Percentiles rank a stretch among this genome's conserved stretches.
Conservation (phyloP, 345 rosid genomes). For the Streptanthus diversifolius region DNA sequence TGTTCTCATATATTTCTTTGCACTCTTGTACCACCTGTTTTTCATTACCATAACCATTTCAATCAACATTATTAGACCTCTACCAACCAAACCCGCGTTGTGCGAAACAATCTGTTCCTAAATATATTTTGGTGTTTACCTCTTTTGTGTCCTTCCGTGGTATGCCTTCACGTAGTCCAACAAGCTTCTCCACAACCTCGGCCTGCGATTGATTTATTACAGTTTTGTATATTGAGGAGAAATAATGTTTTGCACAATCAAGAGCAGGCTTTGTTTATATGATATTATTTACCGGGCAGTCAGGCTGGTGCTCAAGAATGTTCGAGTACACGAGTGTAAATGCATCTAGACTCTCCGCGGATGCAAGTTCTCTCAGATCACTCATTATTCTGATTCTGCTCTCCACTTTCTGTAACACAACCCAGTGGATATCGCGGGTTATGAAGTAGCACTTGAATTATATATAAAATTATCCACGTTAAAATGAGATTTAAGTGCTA, state of each 20-base stretch:
- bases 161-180: constrained; percentile 88
- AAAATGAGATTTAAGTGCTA: background rate
- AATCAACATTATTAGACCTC: background rate
- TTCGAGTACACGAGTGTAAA: constrained; percentile 91
- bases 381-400: constrained; percentile 81
- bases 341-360: constrained; percentile 93
- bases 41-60: constrained; percentile 10
- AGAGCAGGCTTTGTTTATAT: constrained; percentile 14
- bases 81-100: background rate
- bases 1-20: constrained; percentile 88
- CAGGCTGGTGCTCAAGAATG: constrained; percentile 97
- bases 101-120: background rate
- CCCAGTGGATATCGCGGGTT: background rate
- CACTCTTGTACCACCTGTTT: constrained; percentile 93
- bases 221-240: background rate
- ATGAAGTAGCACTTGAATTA: background rate
- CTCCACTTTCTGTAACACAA: constrained; percentile 75
- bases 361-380: constrained; percentile 97
- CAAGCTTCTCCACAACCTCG: constrained; percentile 98
- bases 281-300: constrained; percentile 70
- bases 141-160: constrained; percentile 97
- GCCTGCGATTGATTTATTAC: constrained; percentile 45
- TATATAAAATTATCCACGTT: background rate
- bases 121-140: constrained; percentile 41
- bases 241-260: background rate